Evolutionary conservation across 1,139 yeast species (phyloP).

Genomic region (Saccharomyces pastorianus): DNA sequence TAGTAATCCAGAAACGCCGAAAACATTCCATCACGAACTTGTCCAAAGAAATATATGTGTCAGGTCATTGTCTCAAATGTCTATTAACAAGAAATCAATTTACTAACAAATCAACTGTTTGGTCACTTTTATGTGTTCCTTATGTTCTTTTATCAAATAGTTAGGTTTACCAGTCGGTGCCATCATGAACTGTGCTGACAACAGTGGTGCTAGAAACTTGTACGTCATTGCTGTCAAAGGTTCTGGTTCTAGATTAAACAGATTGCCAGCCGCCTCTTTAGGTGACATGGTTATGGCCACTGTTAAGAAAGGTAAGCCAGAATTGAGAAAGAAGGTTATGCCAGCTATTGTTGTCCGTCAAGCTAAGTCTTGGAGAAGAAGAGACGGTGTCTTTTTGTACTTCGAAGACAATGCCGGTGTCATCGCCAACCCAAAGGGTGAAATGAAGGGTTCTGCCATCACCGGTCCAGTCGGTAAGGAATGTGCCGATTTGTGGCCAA

Average conservation of each 20-base stretch:
- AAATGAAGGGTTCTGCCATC: slow-evolving; percentile 99
- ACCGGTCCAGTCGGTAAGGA: slow-evolving; percentile 99
- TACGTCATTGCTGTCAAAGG: slow-evolving; percentile 99
- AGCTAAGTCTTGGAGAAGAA: slow-evolving; percentile 99
- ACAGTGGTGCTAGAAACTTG: slow-evolving; percentile 99
- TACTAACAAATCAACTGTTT: slow-evolving; percentile 18
- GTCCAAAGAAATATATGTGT: neutral
- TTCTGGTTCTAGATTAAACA: slow-evolving; percentile 98
- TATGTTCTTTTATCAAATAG: slow-evolving; percentile 32
- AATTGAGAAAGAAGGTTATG: slow-evolving; percentile 99
- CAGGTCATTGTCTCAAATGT: neutral
- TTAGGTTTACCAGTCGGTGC: slow-evolving; percentile 99
- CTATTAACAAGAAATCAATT: neutral
- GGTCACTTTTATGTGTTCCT: slow-evolving; percentile 2
- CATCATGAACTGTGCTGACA: slow-evolving; percentile 99
- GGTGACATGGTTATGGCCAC: slow-evolving; percentile 99
- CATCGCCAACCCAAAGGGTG: slow-evolving; percentile 99
- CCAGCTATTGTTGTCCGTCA: slow-evolving; percentile 99
- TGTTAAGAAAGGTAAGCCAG: slow-evolving; percentile 99
- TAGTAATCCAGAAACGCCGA: neutral
- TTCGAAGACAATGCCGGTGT: slow-evolving; percentile 99
- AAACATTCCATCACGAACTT: neutral
- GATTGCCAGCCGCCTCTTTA: slow-evolving; percentile 99
- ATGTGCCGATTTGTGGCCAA: slow-evolving; percentile 99
- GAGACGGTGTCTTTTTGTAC: slow-evolving; percentile 99